A percentile compares a stretch with the other conserved stretches of the same genome.
Evolutionary conservation across 1,284 basidiomycete genomes (phyloP).

Genomic region (Kalmanozyma brasiliensis): DNA sequence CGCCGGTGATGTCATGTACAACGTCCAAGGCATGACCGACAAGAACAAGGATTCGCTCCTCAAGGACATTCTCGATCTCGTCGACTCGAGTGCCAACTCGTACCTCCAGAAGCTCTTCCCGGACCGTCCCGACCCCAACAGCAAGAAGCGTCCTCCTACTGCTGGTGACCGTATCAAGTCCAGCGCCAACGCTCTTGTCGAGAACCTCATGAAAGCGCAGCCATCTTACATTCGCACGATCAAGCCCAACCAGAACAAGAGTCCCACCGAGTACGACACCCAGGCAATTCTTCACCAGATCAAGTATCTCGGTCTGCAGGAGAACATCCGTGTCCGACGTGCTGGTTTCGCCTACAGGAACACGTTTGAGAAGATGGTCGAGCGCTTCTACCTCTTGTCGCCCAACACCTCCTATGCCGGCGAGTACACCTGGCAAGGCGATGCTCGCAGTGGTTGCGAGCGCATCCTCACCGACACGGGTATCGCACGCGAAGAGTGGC

Average conservation of each 20-base stretch:
- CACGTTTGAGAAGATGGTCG: slow-evolving; percentile 97
- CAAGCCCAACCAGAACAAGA: slow-evolving; percentile 98
- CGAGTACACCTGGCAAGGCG: slow-evolving; percentile 96
- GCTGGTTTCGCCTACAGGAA: slow-evolving; percentile 98
- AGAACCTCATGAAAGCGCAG: slow-evolving; percentile 93
- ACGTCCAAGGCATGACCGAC: slow-evolving; percentile 96
- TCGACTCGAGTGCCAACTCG: slow-evolving; percentile 72
- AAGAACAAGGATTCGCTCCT: slow-evolving; percentile 99
- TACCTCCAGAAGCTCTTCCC: slow-evolving; percentile 90
- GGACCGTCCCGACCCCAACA: slow-evolving; percentile 92
- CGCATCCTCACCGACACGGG: slow-evolving; percentile 93
- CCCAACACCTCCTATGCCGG: slow-evolving; percentile 96
- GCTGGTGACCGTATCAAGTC: slow-evolving; percentile 98
- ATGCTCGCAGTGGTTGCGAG: slow-evolving; percentile 89
- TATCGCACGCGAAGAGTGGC: slow-evolving; percentile 96
- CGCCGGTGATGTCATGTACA: slow-evolving; percentile 98
- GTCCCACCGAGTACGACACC: slow-evolving; percentile 87
- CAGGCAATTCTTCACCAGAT: slow-evolving; percentile 98
- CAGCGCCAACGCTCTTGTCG: slow-evolving; percentile 88
- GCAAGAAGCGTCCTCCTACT: slow-evolving; percentile 97
- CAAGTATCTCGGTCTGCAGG: slow-evolving; percentile 97
- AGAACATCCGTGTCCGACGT: slow-evolving; percentile 96
- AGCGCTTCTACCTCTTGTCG: slow-evolving; percentile 89
- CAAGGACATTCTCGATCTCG: slow-evolving; percentile 92
- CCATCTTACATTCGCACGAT: slow-evolving; percentile 99